Percentiles rank a stretch among this genome's conserved stretches.
Conservation (phyloP, 495 filamentous ascomycete species). For the Penicillium daleae region DNA sequence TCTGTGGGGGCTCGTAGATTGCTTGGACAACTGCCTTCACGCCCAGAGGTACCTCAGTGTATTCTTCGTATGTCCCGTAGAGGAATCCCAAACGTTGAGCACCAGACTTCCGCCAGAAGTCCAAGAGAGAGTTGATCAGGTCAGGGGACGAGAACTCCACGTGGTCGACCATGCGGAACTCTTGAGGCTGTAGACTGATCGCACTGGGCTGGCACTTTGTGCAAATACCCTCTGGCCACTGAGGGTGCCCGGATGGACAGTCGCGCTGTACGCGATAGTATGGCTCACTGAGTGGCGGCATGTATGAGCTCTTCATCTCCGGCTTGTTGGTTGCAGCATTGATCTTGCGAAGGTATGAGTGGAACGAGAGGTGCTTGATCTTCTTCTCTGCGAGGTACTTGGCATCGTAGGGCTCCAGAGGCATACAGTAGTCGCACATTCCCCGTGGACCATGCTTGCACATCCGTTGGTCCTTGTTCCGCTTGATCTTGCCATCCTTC, state of each 20-base stretch:
- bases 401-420: slow-evolving; percentile 88
- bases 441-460: slow-evolving; percentile 94
- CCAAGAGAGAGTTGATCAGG: slow-evolving; percentile 82
- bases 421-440: slow-evolving; percentile 99
- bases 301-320: slow-evolving; percentile 87
- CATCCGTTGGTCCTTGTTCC: slow-evolving; percentile 78
- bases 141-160: slow-evolving; percentile 88
- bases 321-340: slow-evolving; percentile 96
- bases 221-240: slow-evolving; percentile 98
- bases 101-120: slow-evolving; percentile 85
- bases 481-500: slow-evolving; percentile 89
- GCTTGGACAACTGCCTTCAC: slow-evolving; percentile 97
- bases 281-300: slow-evolving; percentile 92
- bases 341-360: slow-evolving; percentile 90
- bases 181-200: slow-evolving; percentile 91
- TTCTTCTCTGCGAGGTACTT: slow-evolving; percentile 91
- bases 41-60: slow-evolving; percentile 88
- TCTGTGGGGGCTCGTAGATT: slow-evolving; percentile 94
- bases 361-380: slow-evolving; percentile 97
- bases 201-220: slow-evolving; percentile 98
- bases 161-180: slow-evolving; percentile 98
- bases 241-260: slow-evolving; percentile 90
- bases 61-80: slow-evolving; percentile 90
- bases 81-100: slow-evolving; percentile 86
- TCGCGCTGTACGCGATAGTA: slow-evolving; percentile 87